These are phyloP conservation scores for Acer campestre DNA, from an alignment of 345 rosid species.

Conservation along the genomic window DNA sequence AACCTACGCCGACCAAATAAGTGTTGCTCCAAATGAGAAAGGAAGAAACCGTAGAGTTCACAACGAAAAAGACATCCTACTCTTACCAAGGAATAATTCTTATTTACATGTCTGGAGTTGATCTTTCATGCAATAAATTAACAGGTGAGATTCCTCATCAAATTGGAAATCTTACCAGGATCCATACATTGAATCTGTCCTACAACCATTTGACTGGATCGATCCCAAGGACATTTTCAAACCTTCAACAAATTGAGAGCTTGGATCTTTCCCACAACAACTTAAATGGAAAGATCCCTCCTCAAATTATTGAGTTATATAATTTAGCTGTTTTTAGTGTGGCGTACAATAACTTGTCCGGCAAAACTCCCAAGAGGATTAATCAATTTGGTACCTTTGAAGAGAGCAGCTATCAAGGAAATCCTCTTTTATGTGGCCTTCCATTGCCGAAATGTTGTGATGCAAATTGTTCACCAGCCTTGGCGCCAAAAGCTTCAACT, in stretches of 20 bases:
- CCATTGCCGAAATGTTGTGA: background rate
- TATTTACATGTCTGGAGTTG: constrained; percentile 30
- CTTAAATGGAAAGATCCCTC: too few relatives aligned
- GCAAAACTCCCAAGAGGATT: background rate
- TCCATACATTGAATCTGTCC: constrained; percentile 12
- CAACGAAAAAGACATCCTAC: constrained; percentile 16
- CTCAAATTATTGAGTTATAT: too few relatives aligned
- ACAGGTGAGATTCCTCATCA: constrained; percentile 31
- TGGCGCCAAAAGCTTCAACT: too few relatives aligned
- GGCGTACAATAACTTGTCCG: too few relatives aligned
- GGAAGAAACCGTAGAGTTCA: background rate
- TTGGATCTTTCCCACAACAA: background rate
- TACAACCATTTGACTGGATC: background rate
- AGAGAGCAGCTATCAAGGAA: background rate
- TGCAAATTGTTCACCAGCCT: background rate
- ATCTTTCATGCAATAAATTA: constrained; percentile 11
- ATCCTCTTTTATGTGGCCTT: background rate
- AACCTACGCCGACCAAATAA: fast-evolving
- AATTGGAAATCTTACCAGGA: constrained; percentile 21
- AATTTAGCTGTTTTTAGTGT: too few relatives aligned
- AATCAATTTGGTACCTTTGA: background rate
- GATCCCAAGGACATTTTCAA: constrained; percentile 2
- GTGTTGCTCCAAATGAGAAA: too few relatives aligned
- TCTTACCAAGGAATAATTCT: constrained; percentile 13
- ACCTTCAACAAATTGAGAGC: background rate